Conservation (phyloP, 768 basidiomycete species). For the Termitomyces sp. region DNA sequence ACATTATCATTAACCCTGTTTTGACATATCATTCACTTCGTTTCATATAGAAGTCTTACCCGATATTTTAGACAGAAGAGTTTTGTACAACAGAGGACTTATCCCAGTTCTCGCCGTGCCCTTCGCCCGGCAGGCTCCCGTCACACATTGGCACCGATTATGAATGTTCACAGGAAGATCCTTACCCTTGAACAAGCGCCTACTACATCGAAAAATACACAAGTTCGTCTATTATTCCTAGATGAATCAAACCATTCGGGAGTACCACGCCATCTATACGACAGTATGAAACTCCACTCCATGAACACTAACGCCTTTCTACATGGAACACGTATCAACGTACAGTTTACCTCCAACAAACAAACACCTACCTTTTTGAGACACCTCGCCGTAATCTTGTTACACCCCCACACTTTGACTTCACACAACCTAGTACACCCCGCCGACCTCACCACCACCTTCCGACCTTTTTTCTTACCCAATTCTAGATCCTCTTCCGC, state of each 20-base stretch:
- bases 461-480: constrained; percentile 12
- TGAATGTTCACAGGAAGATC: too few species aligned
- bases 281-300: constrained; percentile 25
- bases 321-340: background rate
- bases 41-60: too few species aligned
- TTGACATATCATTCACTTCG: too few species aligned
- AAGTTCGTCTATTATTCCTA: too few species aligned
- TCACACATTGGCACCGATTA: too few species aligned
- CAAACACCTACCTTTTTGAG: constrained; percentile 29
- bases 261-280: background rate
- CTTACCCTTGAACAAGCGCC: too few species aligned
- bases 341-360: background rate
- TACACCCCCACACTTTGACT: constrained; percentile 53
- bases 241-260: background rate
- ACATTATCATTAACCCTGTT: too few species aligned
- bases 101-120: too few species aligned
- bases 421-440: constrained; percentile 36
- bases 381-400: constrained; percentile 35
- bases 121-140: too few species aligned
- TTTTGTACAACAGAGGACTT: too few species aligned
- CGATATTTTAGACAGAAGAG: too few species aligned
- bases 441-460: constrained; percentile 15
- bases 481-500: constrained; percentile 9
- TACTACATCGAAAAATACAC: too few species aligned
- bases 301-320: constrained; percentile 25